phyloP scores from a whole-genome alignment of 2,329 filamentous ascomycete species.

The Penicillium griseofulvum region DNA sequence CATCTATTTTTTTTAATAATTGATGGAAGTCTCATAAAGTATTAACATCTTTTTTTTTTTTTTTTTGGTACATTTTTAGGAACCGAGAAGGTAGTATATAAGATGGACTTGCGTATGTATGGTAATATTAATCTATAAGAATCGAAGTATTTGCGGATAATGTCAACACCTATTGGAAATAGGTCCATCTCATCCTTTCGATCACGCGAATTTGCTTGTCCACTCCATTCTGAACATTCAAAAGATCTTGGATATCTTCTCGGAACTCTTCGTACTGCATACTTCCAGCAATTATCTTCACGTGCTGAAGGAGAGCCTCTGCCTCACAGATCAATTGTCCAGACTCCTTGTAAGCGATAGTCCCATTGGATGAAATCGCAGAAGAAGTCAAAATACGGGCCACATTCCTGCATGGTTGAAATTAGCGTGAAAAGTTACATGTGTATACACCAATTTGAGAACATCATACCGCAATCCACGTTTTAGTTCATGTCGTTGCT shows the following conservation, averaged over 20 bases:
- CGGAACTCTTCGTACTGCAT: slow-evolving; percentile 80
- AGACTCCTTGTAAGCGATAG: slow-evolving; percentile 88
- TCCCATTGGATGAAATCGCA: slow-evolving; percentile 64
- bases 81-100: background rate
- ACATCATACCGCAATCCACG: slow-evolving; percentile 65
- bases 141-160: background rate
- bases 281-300: slow-evolving; percentile 65
- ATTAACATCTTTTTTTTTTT: too few relatives aligned
- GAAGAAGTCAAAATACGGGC: slow-evolving; percentile 72
- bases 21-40: too few relatives aligned
- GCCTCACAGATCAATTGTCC: slow-evolving; percentile 87
- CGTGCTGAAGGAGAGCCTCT: slow-evolving; percentile 72
- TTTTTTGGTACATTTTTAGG: background rate
- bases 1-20: too few relatives aligned
- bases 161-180: slow-evolving; percentile 70
- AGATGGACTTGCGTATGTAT: background rate
- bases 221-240: slow-evolving; percentile 74
- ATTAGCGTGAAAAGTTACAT: background rate
- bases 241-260: slow-evolving; percentile 81
- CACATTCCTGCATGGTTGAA: slow-evolving; percentile 60
- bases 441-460: background rate
- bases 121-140: too few relatives aligned
- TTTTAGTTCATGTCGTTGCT: slow-evolving; percentile 67
- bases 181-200: slow-evolving; percentile 85
- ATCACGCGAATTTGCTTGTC: slow-evolving; percentile 75